Evolutionary conservation across 768 basidiomycete species (phyloP).

Genomic region (Suillus subalutaceus): DNA sequence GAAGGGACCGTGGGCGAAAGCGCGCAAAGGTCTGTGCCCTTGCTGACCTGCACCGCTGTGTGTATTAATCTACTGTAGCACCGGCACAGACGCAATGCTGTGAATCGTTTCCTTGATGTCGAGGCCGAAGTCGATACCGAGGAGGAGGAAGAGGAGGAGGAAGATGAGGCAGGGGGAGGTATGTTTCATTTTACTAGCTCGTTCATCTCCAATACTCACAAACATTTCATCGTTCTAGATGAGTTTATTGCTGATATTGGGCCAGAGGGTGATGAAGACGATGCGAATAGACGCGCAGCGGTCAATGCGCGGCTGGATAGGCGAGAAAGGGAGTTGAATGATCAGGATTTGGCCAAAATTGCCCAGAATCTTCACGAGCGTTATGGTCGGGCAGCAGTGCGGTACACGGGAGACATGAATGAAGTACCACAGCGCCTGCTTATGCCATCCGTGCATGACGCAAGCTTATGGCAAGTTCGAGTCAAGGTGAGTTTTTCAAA

Average conservation of each 20-base stretch:
- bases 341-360: constrained; percentile 81
- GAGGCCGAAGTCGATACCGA: constrained; percentile 97
- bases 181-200: constrained; percentile 18
- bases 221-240: constrained; percentile 41
- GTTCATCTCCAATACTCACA: constrained; percentile 7
- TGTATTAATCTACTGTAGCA: constrained; percentile 41
- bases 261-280: constrained; percentile 68
- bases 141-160: constrained; percentile 92
- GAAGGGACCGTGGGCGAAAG: constrained; percentile 54
- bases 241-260: constrained; percentile 69
- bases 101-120: constrained; percentile 90
- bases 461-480: constrained; percentile 93
- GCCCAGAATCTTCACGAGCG: constrained; percentile 81
- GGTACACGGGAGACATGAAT: constrained; percentile 91
- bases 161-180: constrained; percentile 71
- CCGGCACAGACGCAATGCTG: constrained; percentile 64
- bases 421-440: constrained; percentile 90
- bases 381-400: constrained; percentile 67
- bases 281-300: constrained; percentile 47
- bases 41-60: constrained; percentile 8
- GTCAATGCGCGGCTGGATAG: constrained; percentile 74
- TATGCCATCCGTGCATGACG: constrained; percentile 97
- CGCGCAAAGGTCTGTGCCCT: constrained; percentile 56
- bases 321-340: constrained; percentile 71
- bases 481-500: constrained; percentile 67